Base-by-base conservation (phyloP, 2,329 filamentous ascomycete genomes). In the Fusarium chaquense region DNA sequence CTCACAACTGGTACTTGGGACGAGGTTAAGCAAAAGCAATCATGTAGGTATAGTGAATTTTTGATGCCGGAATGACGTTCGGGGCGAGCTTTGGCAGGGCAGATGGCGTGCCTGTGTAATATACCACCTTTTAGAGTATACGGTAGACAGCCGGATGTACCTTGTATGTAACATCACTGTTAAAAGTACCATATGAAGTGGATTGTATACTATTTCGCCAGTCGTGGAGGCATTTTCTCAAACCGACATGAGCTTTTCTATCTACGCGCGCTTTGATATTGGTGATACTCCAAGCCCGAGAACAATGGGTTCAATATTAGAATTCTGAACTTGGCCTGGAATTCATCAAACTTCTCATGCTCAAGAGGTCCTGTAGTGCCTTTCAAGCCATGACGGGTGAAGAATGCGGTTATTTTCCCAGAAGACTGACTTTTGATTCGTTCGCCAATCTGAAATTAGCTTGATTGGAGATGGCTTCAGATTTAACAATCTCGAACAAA, bases 1-100 rank as follows among this genome's bases (percentile, higher is more conserved):
- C 94, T 0, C 97, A 94, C 80, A 94, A 93, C 80, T 99, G 95
- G 95, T 99, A 98, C 81, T 80, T 98, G 82, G 86, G 91, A 79
- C 88, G 94, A 79, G 86, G 93, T 77, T 97, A 89, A 78, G 43
- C 20, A 28, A 30, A 56, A 54, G 52, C 6, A 22, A 51, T 38
- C 28, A 52, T 53, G 49, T 36, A 32, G 51, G 44, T 46, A 38
- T 53, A 45, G 54, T 35, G 44, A 52, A 51, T 47, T 47, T 47
- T 45, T 22, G 61, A 36, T 49, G 56, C 47, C 61, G 61, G 61
- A 58, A 65, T 43, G 62, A 54, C 53, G 59, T n/a, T 38, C 52
- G 66, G 55, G 35, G 38, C 57, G 61, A 53, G 52, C 62, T 71
- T 71, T 70, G 67, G 61, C 58, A 67, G 60, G 65, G 72, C 56